A percentile compares a stretch with the other conserved stretches of the same genome.
Evolutionary conservation across 192 early-diverging fungal species (phyloP).

Genomic region (Gigaspora rosea): DNA sequence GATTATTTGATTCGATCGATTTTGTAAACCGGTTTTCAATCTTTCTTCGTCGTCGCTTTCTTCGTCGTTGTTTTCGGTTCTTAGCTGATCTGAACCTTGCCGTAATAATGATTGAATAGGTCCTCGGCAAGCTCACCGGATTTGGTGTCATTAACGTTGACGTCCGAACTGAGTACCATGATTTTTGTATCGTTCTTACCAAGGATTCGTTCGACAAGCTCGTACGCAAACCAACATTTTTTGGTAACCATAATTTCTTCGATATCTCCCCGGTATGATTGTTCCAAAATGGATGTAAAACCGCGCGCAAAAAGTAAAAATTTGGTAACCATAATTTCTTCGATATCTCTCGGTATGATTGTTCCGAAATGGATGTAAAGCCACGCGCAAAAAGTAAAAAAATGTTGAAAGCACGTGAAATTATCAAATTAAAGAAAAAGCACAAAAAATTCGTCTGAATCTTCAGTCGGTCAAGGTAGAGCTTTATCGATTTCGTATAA

Average conservation of each 20-base stretch:
- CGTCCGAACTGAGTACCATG: no score
- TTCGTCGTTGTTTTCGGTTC: background rate
- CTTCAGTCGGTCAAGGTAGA: no score
- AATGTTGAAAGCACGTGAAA: no score
- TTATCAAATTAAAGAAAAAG: no score
- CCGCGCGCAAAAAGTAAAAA: no score
- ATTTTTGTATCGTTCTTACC: no score
- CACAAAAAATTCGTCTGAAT: no score
- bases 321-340: background rate
- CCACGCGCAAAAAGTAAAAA: no score
- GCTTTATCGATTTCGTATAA: no score
- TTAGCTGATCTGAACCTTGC: background rate
- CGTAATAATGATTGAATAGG: background rate
- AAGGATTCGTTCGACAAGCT: slow-evolving; percentile 8
- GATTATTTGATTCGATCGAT: no score
- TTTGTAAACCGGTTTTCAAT: no score
- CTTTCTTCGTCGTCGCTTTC: background rate
- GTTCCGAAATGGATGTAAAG: background rate
- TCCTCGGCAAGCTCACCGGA: background rate
- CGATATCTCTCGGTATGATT: background rate
- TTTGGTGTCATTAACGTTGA: no score
- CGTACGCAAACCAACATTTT: background rate
- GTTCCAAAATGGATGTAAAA: background rate
- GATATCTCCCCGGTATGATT: background rate
- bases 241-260: background rate